phyloP scores from a whole-genome alignment of 2,329 filamentous ascomycete genomes.

The Leptographium flavum region DNA sequence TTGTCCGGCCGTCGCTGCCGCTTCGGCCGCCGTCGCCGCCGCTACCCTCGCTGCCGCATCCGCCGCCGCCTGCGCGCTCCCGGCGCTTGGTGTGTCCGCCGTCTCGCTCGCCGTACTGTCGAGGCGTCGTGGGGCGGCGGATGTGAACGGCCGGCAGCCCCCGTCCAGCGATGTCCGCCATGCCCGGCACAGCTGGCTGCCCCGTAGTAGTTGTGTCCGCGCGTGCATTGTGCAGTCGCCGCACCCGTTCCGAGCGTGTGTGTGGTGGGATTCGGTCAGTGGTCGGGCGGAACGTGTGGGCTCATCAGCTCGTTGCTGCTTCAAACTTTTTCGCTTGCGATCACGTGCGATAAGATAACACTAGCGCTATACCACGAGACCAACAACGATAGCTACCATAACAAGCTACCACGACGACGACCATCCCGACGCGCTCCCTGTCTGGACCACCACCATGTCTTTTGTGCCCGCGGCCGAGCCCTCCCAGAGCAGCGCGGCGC shows the following conservation, averaged over 20 bases:
- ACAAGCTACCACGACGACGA: too few relatives aligned
- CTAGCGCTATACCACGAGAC: too few relatives aligned
- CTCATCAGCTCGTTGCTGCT: background rate
- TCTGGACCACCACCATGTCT: constrained; percentile 1
- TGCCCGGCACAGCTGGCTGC: background rate
- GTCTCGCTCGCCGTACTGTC: background rate
- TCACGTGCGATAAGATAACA: constrained; percentile 6
- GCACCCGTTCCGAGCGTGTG: background rate
- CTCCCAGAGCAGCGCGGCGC: constrained; percentile 13
- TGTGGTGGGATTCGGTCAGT: background rate
- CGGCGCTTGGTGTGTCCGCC: background rate
- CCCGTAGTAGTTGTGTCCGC: background rate
- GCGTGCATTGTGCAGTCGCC: background rate
- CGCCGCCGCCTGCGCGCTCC: background rate
- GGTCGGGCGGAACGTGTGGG: background rate
- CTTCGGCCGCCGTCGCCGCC: too few relatives aligned
- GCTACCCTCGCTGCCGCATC: too few relatives aligned
- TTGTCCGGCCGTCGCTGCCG: constrained; percentile 4
- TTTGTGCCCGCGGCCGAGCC: background rate
- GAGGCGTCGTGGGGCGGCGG: background rate
- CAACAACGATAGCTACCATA: too few relatives aligned
- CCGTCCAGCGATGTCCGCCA: background rate
- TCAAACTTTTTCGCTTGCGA: background rate
- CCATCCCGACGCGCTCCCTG: too few relatives aligned
- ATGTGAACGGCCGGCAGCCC: background rate